Conservation (phyloP, 495 filamentous ascomycete species). For the Tuber brumale region DNA sequence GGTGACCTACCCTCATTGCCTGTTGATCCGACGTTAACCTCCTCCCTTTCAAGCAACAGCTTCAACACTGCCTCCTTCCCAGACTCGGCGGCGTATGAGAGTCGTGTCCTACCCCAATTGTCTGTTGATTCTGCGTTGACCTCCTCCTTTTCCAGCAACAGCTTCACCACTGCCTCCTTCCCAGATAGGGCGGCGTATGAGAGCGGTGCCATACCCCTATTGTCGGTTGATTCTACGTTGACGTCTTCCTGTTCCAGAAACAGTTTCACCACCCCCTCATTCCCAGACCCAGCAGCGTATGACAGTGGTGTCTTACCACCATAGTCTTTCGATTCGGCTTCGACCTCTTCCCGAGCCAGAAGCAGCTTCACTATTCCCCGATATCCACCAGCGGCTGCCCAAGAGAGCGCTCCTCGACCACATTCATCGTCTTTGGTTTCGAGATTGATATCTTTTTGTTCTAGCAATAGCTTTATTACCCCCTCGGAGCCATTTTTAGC, state of each 20-base stretch:
- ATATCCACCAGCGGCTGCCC: slow-evolving; percentile 44
- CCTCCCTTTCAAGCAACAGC: slow-evolving; percentile 6
- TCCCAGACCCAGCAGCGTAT: slow-evolving; percentile 34
- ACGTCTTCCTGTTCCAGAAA: slow-evolving; percentile 30
- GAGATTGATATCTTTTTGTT: slow-evolving; percentile 12
- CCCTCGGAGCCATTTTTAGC: slow-evolving; percentile 36
- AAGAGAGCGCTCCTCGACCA: slow-evolving; percentile 43
- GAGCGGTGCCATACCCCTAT: slow-evolving; percentile 25
- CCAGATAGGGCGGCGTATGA: slow-evolving; percentile 38
- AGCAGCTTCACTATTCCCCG: slow-evolving; percentile 38
- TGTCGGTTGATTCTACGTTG: background rate
- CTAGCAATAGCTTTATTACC: slow-evolving; percentile 38
- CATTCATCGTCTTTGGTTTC: slow-evolving; percentile 21
- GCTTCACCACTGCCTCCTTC: slow-evolving; percentile 27
- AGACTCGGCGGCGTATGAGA: slow-evolving; percentile 43
- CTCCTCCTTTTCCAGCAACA: slow-evolving; percentile 29
- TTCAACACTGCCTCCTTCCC: slow-evolving; percentile 13
- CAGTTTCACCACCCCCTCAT: slow-evolving; percentile 36
- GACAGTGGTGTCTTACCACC: slow-evolving; percentile 19
- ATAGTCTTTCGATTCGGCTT: background rate
- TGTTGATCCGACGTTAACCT: background rate
- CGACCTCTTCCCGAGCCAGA: slow-evolving; percentile 7
- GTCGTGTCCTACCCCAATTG: slow-evolving; percentile 37
- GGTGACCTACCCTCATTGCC: slow-evolving; percentile 19
- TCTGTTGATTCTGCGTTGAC: slow-evolving; percentile 29